A percentile compares a stretch with the other conserved stretches of the same genome.
Evolutionary conservation across 2,329 filamentous ascomycete genomes (phyloP).

Genomic region (Ceratocystis ficicola): DNA sequence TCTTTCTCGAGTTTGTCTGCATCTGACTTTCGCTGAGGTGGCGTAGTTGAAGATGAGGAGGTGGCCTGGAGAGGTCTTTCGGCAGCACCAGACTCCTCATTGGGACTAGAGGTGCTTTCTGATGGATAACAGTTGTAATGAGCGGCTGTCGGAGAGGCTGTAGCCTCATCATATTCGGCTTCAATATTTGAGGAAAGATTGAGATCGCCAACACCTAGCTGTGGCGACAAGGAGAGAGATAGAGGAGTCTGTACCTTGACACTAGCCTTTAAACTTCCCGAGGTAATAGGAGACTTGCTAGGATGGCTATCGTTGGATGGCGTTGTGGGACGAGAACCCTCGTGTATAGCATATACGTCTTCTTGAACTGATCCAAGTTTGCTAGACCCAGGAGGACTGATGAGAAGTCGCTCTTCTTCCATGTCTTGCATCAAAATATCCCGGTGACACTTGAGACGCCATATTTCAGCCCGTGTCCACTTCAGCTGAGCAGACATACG

Average conservation of each 20-base stretch:
- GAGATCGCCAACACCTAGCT: not conserved
- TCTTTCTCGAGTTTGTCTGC: constrained; percentile 30
- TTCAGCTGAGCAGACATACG: constrained; percentile 78
- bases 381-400: not conserved
- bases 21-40: constrained; percentile 26
- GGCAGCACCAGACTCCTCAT: constrained; percentile 10
- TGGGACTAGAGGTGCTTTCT: constrained; percentile 6
- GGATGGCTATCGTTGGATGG: constrained; percentile 8
- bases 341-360: constrained; percentile 2
- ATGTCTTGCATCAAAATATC: constrained; percentile 79
- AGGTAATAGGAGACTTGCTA: not conserved
- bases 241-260: constrained; percentile 9
- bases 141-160: too few species aligned
- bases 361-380: constrained; percentile 16
- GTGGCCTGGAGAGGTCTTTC: constrained; percentile 28
- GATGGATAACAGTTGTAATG: not conserved
- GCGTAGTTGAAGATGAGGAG: not conserved
- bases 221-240: constrained; percentile 12
- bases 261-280: not conserved
- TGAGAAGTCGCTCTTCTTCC: constrained; percentile 51
- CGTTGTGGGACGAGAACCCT: constrained; percentile 16
- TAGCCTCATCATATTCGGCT: constrained; percentile 15
- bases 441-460: constrained; percentile 78
- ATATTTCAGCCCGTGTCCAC: constrained; percentile 89
- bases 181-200: constrained; percentile 7